Evolutionary conservation across 495 filamentous ascomycete species (phyloP).

Genomic region (Hyaloscypha variabilis): DNA sequence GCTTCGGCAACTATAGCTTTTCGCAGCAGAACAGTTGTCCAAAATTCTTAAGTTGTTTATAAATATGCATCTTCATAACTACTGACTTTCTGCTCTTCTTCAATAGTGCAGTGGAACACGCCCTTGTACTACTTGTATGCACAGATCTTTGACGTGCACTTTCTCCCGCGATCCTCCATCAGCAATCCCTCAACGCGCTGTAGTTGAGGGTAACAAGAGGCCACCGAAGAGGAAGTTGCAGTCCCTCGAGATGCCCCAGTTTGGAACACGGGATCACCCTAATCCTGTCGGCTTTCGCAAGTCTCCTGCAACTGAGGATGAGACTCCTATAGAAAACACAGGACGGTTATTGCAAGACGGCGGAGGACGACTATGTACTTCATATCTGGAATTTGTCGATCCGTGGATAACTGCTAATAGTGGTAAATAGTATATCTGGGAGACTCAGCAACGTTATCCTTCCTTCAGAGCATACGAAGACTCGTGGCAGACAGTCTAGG

Average conservation of each 20-base stretch:
- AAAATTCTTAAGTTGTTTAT: too few relatives aligned
- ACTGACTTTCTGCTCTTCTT: too few relatives aligned
- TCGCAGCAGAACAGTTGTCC: too few relatives aligned
- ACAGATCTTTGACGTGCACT: neutral
- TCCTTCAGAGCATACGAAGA: slow-evolving; percentile 16
- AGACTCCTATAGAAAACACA: slow-evolving; percentile 14
- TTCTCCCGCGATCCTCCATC: neutral
- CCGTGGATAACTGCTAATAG: too few relatives aligned
- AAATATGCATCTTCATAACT: too few relatives aligned
- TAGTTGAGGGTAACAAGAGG: too few relatives aligned
- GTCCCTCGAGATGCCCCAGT: neutral
- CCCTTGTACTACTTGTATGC: neutral
- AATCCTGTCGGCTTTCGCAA: too few relatives aligned
- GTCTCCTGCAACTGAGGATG: slow-evolving; percentile 6
- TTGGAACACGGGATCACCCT: too few relatives aligned
- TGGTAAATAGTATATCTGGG: slow-evolving; percentile 18
- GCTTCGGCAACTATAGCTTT: too few relatives aligned
- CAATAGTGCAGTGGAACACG: neutral
- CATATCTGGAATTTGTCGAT: neutral
- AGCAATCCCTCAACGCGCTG: too few relatives aligned
- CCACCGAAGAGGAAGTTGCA: too few relatives aligned
- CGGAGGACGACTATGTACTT: slow-evolving; percentile 15
- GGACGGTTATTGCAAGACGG: slow-evolving; percentile 14
- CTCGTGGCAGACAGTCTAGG: slow-evolving; percentile 7
- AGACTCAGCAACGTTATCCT: slow-evolving; percentile 12